phyloP scores from a whole-genome alignment of 73 alveolate genomes.

The Paramecium sexaurelia region DNA sequence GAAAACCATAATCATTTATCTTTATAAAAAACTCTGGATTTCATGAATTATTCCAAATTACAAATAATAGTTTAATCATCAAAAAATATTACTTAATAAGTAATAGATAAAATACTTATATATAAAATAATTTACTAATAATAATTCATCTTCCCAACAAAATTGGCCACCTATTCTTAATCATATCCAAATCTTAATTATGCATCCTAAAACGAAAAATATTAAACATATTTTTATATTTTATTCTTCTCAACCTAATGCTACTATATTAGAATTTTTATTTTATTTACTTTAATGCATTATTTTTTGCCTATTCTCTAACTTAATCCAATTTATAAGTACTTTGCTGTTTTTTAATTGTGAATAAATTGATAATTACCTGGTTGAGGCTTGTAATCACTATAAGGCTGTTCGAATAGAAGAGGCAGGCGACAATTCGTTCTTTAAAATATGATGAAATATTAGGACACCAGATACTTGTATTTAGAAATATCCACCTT shows the following conservation, averaged over 20 bases:
- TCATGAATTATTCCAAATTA: too few relatives aligned
- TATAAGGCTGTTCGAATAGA: conserved; percentile 94
- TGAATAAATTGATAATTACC: conserved; percentile 61
- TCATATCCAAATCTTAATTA: conserved; percentile 69
- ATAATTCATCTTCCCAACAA: conserved; percentile 59
- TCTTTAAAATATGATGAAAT: conserved; percentile 91
- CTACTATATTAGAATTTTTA: conserved; percentile 78
- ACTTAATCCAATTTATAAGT: neutral
- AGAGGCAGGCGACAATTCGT: conserved; percentile 98
- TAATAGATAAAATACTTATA: too few relatives aligned
- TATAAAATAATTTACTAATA: neutral
- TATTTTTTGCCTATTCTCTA: conserved; percentile 71
- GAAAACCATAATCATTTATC: too few relatives aligned
- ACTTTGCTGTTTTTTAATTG: conserved; percentile 87
- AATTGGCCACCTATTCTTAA: conserved; percentile 69
- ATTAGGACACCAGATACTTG: conserved; percentile 77
- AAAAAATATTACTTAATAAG: too few relatives aligned
- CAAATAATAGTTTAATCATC: too few relatives aligned
- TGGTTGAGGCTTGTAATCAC: conserved; percentile 93
- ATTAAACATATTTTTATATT: conserved; percentile 57
- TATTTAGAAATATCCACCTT: conserved; percentile 88
- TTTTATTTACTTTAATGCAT: conserved; percentile 72
- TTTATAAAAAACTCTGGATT: too few relatives aligned
- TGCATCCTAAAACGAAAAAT: conserved; percentile 54
- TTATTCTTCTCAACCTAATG: conserved; percentile 91